phyloP scores from a whole-genome alignment of 2,329 filamentous ascomycete genomes.

The Elsinoe australis region DNA sequence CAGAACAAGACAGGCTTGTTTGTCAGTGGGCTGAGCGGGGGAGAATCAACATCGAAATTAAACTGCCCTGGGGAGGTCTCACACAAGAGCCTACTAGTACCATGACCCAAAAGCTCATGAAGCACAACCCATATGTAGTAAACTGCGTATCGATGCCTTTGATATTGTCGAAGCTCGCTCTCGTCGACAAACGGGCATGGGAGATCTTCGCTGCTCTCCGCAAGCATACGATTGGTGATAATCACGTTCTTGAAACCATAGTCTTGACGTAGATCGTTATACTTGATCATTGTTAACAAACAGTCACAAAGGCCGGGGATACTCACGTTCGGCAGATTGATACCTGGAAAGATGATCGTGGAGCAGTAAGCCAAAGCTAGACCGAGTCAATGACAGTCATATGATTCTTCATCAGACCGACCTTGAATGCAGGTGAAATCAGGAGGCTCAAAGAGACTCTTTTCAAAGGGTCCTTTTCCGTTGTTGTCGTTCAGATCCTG shows the following conservation, averaged over 20 bases:
- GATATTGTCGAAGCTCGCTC: slow-evolving; percentile 67
- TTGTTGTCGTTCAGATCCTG: slow-evolving; percentile 34
- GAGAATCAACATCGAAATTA: slow-evolving; percentile 81
- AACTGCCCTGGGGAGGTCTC: slow-evolving; percentile 73
- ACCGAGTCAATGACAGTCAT: too few species aligned
- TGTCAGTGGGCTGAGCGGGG: slow-evolving; percentile 72
- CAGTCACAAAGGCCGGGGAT: too few species aligned
- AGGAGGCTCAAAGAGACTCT: slow-evolving; percentile 88
- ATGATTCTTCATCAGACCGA: too few species aligned
- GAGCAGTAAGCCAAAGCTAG: slow-evolving; percentile 72
- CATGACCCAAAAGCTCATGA: slow-evolving; percentile 85
- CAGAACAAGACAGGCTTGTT: slow-evolving; percentile 70
- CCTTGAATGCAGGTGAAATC: slow-evolving; percentile 94
- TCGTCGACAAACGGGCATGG: slow-evolving; percentile 75
- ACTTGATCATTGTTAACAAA: too few species aligned
- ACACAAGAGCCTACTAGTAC: slow-evolving; percentile 86
- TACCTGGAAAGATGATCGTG: slow-evolving; percentile 52
- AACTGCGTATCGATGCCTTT: slow-evolving; percentile 73
- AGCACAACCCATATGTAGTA: slow-evolving; percentile 96
- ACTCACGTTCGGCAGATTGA: slow-evolving; percentile 39
- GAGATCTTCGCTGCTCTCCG: slow-evolving; percentile 84
- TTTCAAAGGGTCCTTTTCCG: slow-evolving; percentile 58
- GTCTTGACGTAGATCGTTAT: slow-evolving; percentile 69
- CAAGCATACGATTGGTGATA: slow-evolving; percentile 83
- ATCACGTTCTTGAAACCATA: slow-evolving; percentile 91